Evolutionary conservation across 2,329 filamentous ascomycete genomes (phyloP), one percentile per base, ranked within the genome.

Genomic region (Fusarium brevicatenulatum): DNA sequence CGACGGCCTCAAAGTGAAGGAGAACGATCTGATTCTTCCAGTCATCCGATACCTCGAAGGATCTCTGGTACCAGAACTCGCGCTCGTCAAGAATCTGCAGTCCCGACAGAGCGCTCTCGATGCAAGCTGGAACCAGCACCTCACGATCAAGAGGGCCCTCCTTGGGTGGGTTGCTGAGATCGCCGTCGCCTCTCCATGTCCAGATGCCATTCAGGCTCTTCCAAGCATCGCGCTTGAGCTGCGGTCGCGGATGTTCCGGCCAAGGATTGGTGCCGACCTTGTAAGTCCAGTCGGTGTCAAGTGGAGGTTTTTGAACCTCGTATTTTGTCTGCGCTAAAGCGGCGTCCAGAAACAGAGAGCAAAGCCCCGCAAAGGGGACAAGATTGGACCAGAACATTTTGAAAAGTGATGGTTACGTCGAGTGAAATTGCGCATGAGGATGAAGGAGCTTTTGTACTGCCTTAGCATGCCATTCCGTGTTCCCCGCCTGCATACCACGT

Each of bases 141-240:
- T 87, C 84, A 10, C 80, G 70, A 7, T 64, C 63, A 2, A 73
- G 25, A 32, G 54, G 46, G 4, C 70, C 70, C 5, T 37, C 39
- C 4, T 71, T 19, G 0, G 70, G 70, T 4, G 50, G 66, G 13
- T n/a, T 50, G 9, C 53, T 37, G 15, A 71, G 50, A 6, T 74
- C 70, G 3, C 63, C 68, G 1, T 78, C 71, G 9, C 80, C 80
- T 44, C 83, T 82, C 77, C 85, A 90, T 5, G 85, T 86, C 88
- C 89, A 90, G 9, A 90, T 84, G 1, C 89, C 89, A 64, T 90
- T 90, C 10, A 90, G 81, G 49, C 83, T 89, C 77, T 86, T 81
- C 88, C 88, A 91, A 9, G 80, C 74, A 9, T 86, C 81, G 9
- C 88, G 86, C 40, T 84, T 83, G 13, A 90, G 84, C 72, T 87